Conservation (phyloP, 371 early-diverging fungal genomes). For the Mortierella polycephala region DNA sequence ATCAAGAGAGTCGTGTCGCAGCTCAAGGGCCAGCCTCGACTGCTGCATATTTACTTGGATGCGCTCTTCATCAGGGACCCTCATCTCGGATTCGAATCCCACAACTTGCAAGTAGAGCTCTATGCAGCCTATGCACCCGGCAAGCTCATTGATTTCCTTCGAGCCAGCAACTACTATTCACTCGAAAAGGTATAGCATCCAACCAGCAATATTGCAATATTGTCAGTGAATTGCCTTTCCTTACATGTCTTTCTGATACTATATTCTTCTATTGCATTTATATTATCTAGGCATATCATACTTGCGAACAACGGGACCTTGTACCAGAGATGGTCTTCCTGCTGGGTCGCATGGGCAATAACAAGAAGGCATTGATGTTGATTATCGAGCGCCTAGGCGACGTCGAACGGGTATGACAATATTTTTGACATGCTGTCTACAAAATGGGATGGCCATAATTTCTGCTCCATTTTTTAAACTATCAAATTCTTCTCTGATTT, state of each 20-base stretch:
- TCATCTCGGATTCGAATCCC: constrained; percentile 81
- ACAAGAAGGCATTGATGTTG: constrained; percentile 88
- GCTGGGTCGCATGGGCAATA: constrained; percentile 97
- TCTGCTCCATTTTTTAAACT: background rate
- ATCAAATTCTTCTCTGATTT: too few relatives aligned
- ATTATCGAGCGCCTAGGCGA: constrained; percentile 91
- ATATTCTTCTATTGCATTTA: constrained; percentile 4
- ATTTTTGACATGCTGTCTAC: background rate
- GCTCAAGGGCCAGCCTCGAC: constrained; percentile 62
- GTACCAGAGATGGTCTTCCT: constrained; percentile 96
- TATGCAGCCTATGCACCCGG: constrained; percentile 91
- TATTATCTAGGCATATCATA: constrained; percentile 73
- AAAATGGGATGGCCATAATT: too few relatives aligned
- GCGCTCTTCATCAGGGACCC: constrained; percentile 82
- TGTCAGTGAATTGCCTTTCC: too few relatives aligned
- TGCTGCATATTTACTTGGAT: constrained; percentile 89
- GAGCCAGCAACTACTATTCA: constrained; percentile 80
- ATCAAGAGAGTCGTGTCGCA: constrained; percentile 75
- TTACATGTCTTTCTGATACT: too few relatives aligned
- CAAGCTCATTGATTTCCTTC: constrained; percentile 84
- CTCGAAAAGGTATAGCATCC: constrained; percentile 66
- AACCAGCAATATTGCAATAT: background rate
- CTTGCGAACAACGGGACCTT: constrained; percentile 86
- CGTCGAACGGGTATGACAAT: constrained; percentile 78
- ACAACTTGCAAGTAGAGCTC: constrained; percentile 88